Evolutionary conservation across 495 filamentous ascomycete genomes (phyloP).

Genomic region (Aspergillus homomorphus): DNA sequence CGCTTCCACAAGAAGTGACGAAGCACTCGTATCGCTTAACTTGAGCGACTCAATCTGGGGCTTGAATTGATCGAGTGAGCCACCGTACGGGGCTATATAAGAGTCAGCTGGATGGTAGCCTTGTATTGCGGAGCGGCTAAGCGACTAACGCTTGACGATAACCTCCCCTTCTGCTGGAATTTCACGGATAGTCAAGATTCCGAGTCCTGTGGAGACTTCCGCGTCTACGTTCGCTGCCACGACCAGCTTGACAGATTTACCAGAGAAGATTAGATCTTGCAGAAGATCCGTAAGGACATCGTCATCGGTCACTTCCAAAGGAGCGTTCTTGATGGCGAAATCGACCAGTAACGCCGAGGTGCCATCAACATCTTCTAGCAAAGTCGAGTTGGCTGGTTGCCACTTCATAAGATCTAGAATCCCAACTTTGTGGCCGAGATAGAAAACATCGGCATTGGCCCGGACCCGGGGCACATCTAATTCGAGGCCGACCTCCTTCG

Average conservation of each 20-base stretch:
- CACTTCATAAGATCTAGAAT: constrained; percentile 72
- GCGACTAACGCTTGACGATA: constrained; percentile 77
- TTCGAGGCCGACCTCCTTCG: constrained; percentile 79
- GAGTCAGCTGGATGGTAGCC: constrained; percentile 21
- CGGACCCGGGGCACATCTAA: constrained; percentile 71
- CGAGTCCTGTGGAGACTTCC: constrained; percentile 72
- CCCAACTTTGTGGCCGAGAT: constrained; percentile 71
- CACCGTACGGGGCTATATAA: constrained; percentile 40
- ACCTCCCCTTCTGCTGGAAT: constrained; percentile 85
- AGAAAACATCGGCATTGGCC: constrained; percentile 75
- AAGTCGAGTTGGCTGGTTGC: constrained; percentile 80
- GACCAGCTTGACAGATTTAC: constrained; percentile 57
- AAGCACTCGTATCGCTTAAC: constrained; percentile 64
- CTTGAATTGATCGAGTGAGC: constrained; percentile 48
- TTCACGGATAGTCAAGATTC: constrained; percentile 69
- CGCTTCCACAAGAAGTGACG: constrained; percentile 65
- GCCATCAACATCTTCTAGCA: constrained; percentile 52
- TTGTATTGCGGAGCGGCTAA: neutral
- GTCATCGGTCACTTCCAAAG: constrained; percentile 74
- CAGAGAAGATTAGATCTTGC: constrained; percentile 70
- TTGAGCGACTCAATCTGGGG: constrained; percentile 63
- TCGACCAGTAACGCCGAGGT: constrained; percentile 63
- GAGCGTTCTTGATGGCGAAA: constrained; percentile 71
- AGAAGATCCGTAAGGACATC: constrained; percentile 73
- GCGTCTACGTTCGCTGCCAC: constrained; percentile 83